phyloP scores from a whole-genome alignment of 306 rosid species.

The Fagus sylvatica region DNA sequence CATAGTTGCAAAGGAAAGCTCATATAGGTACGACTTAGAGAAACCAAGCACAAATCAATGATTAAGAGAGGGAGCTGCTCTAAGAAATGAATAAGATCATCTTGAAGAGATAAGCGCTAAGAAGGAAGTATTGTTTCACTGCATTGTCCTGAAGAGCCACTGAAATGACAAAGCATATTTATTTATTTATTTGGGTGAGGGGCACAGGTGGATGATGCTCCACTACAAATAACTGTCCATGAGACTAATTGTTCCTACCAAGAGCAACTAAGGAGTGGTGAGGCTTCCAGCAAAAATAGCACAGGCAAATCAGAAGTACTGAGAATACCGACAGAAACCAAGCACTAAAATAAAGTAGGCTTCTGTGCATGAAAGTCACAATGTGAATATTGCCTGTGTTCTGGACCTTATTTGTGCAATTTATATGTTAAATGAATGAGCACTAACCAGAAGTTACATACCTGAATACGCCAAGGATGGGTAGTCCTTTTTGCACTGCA shows the following conservation, averaged over 20 bases:
- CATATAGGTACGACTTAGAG: too few relatives aligned
- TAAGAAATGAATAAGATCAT: too few relatives aligned
- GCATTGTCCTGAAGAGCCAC: not conserved
- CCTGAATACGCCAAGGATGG: conserved; percentile 96
- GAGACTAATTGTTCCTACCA: not conserved
- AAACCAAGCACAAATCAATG: too few relatives aligned
- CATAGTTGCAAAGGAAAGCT: too few relatives aligned
- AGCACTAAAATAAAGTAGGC: conserved; percentile 2
- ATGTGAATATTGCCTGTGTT: not conserved
- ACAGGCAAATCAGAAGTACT: not conserved
- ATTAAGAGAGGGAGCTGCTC: too few relatives aligned
- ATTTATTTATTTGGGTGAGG: not conserved
- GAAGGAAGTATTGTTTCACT: not conserved
- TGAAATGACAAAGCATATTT: not conserved
- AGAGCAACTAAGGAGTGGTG: not conserved
- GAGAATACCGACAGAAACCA: not conserved
- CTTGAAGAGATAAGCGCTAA: not conserved
- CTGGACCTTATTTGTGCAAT: not conserved
- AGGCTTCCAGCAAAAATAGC: not conserved
- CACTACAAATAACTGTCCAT: not conserved
- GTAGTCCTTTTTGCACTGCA: conserved; percentile 76
- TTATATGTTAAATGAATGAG: conserved; percentile 1
- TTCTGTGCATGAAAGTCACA: not conserved
- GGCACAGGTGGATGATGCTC: not conserved
- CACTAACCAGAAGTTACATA: conserved; percentile 5